Evolutionary conservation across 2,329 filamentous ascomycete species (phyloP).

Genomic region (Alternaria viburni): DNA sequence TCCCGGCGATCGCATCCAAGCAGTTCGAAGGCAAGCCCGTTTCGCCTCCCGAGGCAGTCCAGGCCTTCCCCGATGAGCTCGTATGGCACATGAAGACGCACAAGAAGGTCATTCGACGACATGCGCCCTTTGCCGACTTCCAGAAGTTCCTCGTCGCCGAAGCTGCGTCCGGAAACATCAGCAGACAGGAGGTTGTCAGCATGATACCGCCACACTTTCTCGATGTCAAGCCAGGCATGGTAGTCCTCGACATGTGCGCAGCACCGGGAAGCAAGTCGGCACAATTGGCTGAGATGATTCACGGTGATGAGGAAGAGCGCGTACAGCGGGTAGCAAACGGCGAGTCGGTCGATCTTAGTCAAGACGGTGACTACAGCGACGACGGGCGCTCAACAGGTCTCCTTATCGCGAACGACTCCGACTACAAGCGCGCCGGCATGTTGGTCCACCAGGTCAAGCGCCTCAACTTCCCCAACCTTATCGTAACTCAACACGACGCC

Average conservation of each 20-base stretch:
- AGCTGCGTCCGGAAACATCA: constrained; percentile 96
- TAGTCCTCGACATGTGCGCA: constrained; percentile 92
- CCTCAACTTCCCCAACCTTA: constrained; percentile 91
- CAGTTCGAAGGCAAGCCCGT: constrained; percentile 82
- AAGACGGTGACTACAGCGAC: constrained; percentile 65
- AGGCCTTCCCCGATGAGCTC: constrained; percentile 93
- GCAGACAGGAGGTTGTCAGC: constrained; percentile 94
- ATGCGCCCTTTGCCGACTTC: constrained; percentile 91
- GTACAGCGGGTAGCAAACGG: constrained; percentile 73
- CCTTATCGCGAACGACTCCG: constrained; percentile 92
- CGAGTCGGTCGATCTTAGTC: constrained; percentile 65
- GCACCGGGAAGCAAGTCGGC: constrained; percentile 97
- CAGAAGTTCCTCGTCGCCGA: constrained; percentile 98
- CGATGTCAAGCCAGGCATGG: constrained; percentile 89
- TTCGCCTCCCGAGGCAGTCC: constrained; percentile 78
- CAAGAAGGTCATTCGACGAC: constrained; percentile 93
- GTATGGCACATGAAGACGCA: constrained; percentile 99
- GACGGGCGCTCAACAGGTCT: constrained; percentile 88
- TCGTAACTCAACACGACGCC: constrained; percentile 97
- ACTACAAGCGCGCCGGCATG: constrained; percentile 97
- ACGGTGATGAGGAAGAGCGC: constrained; percentile 87
- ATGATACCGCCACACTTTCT: constrained; percentile 98
- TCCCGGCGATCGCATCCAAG: constrained; percentile 87
- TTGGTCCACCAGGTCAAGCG: constrained; percentile 97
- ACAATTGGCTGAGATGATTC: constrained; percentile 93